Conservation (phyloP, 2,329 filamentous ascomycete species). For the Ophiostoma sp. region DNA sequence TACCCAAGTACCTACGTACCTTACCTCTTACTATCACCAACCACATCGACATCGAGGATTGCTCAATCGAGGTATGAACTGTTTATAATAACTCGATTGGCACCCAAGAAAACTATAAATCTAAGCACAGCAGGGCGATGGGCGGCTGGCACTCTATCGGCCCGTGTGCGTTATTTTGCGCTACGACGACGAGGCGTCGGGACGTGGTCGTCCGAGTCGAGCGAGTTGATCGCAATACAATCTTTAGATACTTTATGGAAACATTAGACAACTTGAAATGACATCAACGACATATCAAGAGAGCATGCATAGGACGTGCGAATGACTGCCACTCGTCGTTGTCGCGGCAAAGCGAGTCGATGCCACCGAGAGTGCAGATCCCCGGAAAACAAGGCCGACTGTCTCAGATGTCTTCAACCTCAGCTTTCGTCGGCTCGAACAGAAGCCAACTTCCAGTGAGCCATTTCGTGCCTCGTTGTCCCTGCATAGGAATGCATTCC, state of each 20-base stretch:
- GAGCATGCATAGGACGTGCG: not conserved
- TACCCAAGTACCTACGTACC: not conserved
- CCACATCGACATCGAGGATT: not conserved
- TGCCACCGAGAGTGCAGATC: not conserved
- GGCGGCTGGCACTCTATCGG: not conserved
- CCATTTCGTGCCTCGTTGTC: not conserved
- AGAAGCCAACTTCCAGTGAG: not conserved
- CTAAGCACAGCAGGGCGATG: not conserved
- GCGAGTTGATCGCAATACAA: not conserved
- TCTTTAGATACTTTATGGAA: no score
- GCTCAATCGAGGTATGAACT: no score
- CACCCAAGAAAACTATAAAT: not conserved
- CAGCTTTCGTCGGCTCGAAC: slow-evolving; percentile 37
- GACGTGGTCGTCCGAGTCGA: not conserved
- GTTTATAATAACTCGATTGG: no score
- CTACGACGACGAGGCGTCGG: not conserved
- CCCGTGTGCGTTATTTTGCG: not conserved
- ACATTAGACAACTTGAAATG: no score
- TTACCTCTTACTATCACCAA: not conserved
- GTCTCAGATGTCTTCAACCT: slow-evolving; percentile 28
- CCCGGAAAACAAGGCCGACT: not conserved
- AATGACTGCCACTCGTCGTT: not conserved
- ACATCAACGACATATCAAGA: not conserved
- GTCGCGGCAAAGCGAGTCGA: not conserved
- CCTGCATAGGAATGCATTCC: not conserved